A percentile compares a stretch with the other conserved stretches of the same genome.
Conservation (phyloP, 352 stramenopile genomes). For the Globisporangium okanoganense region DNA sequence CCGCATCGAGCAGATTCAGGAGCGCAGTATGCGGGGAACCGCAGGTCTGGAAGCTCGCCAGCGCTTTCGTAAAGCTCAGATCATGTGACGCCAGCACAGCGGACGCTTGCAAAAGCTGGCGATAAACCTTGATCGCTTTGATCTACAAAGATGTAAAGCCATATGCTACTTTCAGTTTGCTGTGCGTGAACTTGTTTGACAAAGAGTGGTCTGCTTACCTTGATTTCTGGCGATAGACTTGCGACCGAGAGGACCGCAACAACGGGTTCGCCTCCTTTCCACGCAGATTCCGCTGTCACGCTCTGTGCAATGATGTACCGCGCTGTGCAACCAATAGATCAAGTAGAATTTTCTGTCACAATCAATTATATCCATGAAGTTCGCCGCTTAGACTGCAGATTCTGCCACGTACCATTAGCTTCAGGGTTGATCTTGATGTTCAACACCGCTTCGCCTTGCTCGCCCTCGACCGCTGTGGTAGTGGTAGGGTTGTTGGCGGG, state of each 20-base stretch:
- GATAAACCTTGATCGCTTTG: conserved; percentile 23
- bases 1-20: conserved; percentile 20
- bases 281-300: conserved; percentile 17
- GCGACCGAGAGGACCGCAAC: neutral
- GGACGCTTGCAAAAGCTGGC: conserved; percentile 18
- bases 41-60: conserved; percentile 29
- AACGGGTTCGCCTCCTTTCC: conserved; percentile 52
- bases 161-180: neutral
- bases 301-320: conserved; percentile 40
- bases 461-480: neutral
- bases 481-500: neutral
- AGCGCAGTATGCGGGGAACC: conserved; percentile 29
- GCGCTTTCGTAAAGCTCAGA: neutral
- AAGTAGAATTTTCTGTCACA: neutral
- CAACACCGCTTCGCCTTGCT: neutral
- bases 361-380: neutral
- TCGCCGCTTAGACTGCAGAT: neutral
- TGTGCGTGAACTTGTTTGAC: neutral
- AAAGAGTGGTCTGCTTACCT: no score
- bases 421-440: conserved; percentile 25
- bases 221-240: neutral
- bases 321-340: conserved; percentile 18
- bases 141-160: conserved; percentile 3
- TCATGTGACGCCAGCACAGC: neutral
- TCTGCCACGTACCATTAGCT: conserved; percentile 29